Evolutionary conservation across 305 asterid genomes (phyloP), one percentile per base, ranked within the genome.

Genomic region (Galium porrigens): DNA sequence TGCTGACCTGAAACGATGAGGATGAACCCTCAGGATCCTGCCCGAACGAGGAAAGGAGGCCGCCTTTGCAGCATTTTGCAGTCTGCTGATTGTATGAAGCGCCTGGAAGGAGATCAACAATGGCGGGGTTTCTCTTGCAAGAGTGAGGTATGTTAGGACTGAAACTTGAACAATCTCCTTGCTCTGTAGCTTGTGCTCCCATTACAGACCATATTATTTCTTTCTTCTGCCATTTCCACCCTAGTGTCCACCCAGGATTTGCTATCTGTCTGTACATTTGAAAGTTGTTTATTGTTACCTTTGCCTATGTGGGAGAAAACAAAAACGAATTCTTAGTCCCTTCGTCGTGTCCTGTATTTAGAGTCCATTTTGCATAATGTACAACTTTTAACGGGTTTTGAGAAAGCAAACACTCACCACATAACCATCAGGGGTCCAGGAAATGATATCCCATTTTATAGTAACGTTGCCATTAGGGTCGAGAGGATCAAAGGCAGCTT

Each of bases 391-490:
- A 46, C 18, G 0, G 52, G 18, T 46, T 46, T 15, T 46, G 20
- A 0, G 17, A 20, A 11, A 56, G 32, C 1, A 17, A 5, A 20
- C 34, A 57, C 77, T 83, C 51, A 84, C 90, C 76, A 84, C 86
- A 69, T 80, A 84, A 54, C 90, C 94, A 68, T 86, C 90, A 0
- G 86, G 64, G 0, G 85, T 81, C 92, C 92, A 85, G 7, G 80
- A 70, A 1, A 83, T 0, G 1, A 85, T 76, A 59, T 83, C 92
- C 89, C 89, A 85, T 75, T 81, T 81, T 70, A 85, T 78, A 18
- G 92, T 85, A 10, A 85, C 72, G 75, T 85, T 85, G 61, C 92
- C 92, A 30, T 74, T 81, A 7, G 88, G 88, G 72, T 83, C 88
- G 72, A 85, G 57, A 1, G 86, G 72, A 59, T 82, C 86, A 63